Base-by-base conservation (phyloP, 768 basidiomycete species). In the Tubosaeta sp. region DNA sequence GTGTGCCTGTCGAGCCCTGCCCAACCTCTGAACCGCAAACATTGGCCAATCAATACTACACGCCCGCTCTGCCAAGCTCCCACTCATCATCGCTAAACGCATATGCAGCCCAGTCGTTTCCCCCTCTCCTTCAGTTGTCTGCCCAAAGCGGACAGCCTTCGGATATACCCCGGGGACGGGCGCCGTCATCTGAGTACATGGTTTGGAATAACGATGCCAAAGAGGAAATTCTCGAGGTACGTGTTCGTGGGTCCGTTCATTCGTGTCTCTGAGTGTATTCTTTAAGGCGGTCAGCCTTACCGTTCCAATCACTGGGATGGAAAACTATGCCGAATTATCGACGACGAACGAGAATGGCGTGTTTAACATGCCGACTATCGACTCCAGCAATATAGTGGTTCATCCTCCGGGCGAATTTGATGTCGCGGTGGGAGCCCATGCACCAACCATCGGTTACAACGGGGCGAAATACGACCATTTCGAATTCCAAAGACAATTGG, bases 391-490 rank as follows among this genome's bases (percentile, higher is more conserved):
- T 21, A 57, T 77, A 25, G 22, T 66, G 13, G 51, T 64, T 29
- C 64, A 69, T 24, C 75, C 77, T 2, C 56, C 54, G 12, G 72
- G 71, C 4, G 66, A 73, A 36, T 57, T 77, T 31, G 70, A 76
- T 44, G 56, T 77, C 4, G 29, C 42, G 7, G 24, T 73, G 65
- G 48, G 58, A 19, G 38, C 49, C 36, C 43, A 24, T 16, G 24
- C 32, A 3, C 22, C 50, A 16, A 32, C 42, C 0, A 29, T 51
- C 3, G 58, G 55, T 22, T 59, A 58, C 42, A 46, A 50, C 11
- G 43, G 54, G 0, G 32, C 61, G 36, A 59, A 43, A 0, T 8
- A 18, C 14, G 41, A 65, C 35, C 53, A 69, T 35, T 25, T 24
- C 45, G 31, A 54, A 42, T 34, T 59, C 39, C 24, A 55, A 3